These are phyloP conservation scores for Aureobasidium sp. DNA, from an alignment of 2,329 filamentous ascomycete species.

Conservation along the genomic window DNA sequence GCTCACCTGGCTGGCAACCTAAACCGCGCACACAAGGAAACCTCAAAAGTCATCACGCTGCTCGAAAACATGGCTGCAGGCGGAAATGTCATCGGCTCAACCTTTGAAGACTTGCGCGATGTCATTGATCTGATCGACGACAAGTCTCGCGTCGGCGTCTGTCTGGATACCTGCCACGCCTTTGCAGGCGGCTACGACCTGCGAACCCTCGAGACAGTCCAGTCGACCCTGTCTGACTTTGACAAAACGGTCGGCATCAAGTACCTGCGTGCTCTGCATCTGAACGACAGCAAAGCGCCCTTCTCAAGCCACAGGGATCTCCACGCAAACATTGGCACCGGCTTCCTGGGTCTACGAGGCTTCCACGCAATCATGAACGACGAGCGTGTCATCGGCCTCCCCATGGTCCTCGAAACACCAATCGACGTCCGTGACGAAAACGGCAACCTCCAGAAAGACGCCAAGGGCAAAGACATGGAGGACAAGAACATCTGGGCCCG, in stretches of 20 bases:
- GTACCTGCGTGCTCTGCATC: slow-evolving; percentile 77
- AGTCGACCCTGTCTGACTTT: slow-evolving; percentile 64
- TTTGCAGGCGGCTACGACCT: slow-evolving; percentile 93
- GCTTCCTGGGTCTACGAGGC: slow-evolving; percentile 79
- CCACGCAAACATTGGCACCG: slow-evolving; percentile 93
- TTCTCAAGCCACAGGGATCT: slow-evolving; percentile 73
- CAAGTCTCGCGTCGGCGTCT: slow-evolving; percentile 80
- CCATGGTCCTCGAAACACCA: slow-evolving; percentile 94
- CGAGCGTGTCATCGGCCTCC: slow-evolving; percentile 62
- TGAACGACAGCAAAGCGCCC: slow-evolving; percentile 95
- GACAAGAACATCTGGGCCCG: slow-evolving; percentile 80
- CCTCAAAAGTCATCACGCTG: slow-evolving; percentile 67
- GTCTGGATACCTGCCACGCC: slow-evolving; percentile 92
- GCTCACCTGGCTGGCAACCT: slow-evolving; percentile 70
- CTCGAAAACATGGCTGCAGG: slow-evolving; percentile 93
- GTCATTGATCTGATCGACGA: slow-evolving; percentile 74
- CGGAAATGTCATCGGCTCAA: slow-evolving; percentile 78
- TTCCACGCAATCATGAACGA: slow-evolving; percentile 92
- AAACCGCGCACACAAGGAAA: slow-evolving; percentile 67
- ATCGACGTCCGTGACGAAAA: slow-evolving; percentile 61
- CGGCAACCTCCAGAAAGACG: slow-evolving; percentile 43
- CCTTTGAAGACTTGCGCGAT: slow-evolving; percentile 76
- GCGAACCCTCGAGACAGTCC: slow-evolving; percentile 63
- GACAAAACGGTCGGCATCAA: slow-evolving; percentile 65
- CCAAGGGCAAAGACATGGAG: slow-evolving; percentile 48